phyloP scores from a whole-genome alignment of 208 protist genomes.

The Trypanosoma rangeli region DNA sequence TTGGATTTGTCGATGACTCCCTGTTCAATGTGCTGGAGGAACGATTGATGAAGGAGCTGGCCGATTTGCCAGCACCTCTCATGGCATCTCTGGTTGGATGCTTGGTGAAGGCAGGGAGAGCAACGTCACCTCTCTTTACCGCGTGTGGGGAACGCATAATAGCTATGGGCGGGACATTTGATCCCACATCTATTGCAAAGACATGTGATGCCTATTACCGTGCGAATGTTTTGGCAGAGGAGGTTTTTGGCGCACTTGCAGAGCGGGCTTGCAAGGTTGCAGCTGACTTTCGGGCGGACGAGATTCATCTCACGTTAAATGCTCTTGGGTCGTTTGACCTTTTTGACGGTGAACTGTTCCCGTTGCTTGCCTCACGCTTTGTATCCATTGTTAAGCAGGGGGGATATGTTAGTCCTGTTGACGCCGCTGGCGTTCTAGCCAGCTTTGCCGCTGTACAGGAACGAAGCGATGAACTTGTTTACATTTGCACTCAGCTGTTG shows the following conservation, averaged over 20 bases:
- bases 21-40: conserved; percentile 75
- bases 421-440: conserved; percentile 71
- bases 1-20: conserved; percentile 72
- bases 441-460: conserved; percentile 90
- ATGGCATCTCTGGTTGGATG: conserved; percentile 68
- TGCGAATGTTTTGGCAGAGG: conserved; percentile 66
- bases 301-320: conserved; percentile 66
- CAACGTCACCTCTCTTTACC: conserved; percentile 43
- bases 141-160: conserved; percentile 49
- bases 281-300: conserved; percentile 72
- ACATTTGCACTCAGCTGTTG: conserved; percentile 67
- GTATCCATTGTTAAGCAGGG: conserved; percentile 55
- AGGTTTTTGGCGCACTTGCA: conserved; percentile 83
- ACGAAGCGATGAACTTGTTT: conserved; percentile 81
- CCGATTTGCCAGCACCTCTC: conserved; percentile 61
- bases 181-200: conserved; percentile 76
- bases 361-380: conserved; percentile 79
- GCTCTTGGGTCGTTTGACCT: conserved; percentile 84
- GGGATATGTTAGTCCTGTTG: conserved; percentile 52
- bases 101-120: conserved; percentile 53
- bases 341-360: conserved; percentile 89
- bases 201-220: conserved; percentile 72
- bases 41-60: conserved; percentile 52
- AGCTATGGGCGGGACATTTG: conserved; percentile 63
- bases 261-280: conserved; percentile 84